Percentiles rank a stretch among this genome's conserved stretches.
Evolutionary conservation across 352 stramenopile genomes (phyloP).

Genomic region (Globisporangium nodosum): DNA sequence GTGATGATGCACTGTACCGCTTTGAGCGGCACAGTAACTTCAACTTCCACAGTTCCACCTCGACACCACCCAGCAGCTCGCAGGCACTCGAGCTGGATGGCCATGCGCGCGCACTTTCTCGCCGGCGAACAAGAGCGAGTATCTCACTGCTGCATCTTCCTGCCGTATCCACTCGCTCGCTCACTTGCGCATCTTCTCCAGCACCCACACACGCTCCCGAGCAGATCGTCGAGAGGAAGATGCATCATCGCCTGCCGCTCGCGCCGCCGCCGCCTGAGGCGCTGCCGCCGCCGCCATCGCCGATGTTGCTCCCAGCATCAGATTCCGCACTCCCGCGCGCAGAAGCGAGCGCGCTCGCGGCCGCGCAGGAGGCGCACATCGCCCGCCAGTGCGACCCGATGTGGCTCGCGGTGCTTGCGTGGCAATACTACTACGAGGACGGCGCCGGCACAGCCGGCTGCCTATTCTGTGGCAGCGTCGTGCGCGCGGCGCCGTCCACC

Average conservation of each 20-base stretch:
- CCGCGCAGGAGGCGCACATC: neutral
- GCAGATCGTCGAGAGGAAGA: neutral
- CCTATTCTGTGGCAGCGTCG: constrained; percentile 8
- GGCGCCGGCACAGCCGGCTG: constrained; percentile 5
- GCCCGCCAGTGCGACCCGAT: neutral
- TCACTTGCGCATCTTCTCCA: neutral
- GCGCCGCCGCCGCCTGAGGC: neutral
- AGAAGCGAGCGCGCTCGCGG: neutral
- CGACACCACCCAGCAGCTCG: too few species aligned
- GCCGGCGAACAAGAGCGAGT: neutral
- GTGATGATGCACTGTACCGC: too few species aligned
- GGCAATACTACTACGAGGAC: constrained; percentile 10
- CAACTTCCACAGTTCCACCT: too few species aligned
- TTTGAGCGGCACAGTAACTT: too few species aligned
- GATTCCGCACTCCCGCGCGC: neutral
- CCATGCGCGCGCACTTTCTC: neutral
- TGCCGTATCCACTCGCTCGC: neutral
- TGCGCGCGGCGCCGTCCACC: constrained; percentile 1
- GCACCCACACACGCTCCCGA: neutral
- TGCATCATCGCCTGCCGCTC: neutral
- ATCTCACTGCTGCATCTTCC: neutral
- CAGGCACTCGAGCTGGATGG: too few species aligned
- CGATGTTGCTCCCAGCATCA: neutral
- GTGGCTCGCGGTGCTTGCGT: constrained; percentile 4
- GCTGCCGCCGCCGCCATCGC: neutral